Base-by-base conservation (phyloP, 2,329 filamentous ascomycete species). In the Seiridium cupressi region DNA sequence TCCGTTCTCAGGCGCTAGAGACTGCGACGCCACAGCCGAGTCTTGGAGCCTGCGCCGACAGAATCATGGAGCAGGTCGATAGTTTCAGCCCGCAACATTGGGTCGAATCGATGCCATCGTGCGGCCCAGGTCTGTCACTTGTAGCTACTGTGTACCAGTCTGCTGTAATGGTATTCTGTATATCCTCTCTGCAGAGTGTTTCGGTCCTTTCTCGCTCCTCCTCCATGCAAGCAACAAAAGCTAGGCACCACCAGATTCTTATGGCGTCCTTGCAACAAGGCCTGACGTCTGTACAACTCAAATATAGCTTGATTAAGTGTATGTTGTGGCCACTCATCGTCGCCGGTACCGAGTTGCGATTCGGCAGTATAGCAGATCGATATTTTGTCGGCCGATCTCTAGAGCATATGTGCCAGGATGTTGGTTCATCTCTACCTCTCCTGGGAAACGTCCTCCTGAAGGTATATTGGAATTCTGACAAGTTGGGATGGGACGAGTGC, bases 261-360 rank as follows among this genome's bases (percentile, higher is more conserved):
- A 62, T 70, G 2, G 18, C 61, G 0, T 64, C 70, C 32, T 38
- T 55, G 6, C n/a, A 10, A 26, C 26, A 55, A 18, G 51, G 51
- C 8, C 6, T 55, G 40, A 5, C n/a, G 9, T 55, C 51, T 7
- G 9, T 31, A 5, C 6, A 44, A 31, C 35, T 57, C 32, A 18
- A 44, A 26, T 18, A 44, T 18, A 18, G 54, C 38, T 58, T 70
- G n/a, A 66, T 64, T 38, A 63, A 62, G 55, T 69, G 65, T 38
- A 57, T 72, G 42, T 59, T 73, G 46, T 76, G 74, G 73, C 68
- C 70, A 6, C 64, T 75, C 7, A 61, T 74, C 0, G 69, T 76
- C 5, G 69, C 72, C 5, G 74, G 73, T 3, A 64, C 67, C 31
- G 61, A 68, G 40, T 70, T 73, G 3, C 64, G 60, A 9, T 49